These are phyloP conservation scores for Linderniella brevidens DNA, from an alignment of 257 asterid species.

Conservation along the genomic window DNA sequence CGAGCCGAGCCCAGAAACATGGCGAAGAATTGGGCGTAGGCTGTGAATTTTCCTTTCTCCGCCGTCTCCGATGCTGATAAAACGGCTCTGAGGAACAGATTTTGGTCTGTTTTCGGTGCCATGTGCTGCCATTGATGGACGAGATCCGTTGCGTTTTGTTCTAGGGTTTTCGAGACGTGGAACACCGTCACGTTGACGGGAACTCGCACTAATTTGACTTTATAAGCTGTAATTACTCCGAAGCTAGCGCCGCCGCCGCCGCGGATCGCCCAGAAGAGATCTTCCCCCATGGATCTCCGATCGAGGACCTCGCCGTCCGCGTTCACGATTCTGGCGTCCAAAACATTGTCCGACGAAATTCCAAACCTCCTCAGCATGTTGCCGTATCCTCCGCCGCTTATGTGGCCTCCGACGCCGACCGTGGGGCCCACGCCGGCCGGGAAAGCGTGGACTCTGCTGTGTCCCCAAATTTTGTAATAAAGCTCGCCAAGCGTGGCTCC, in stretches of 20 bases:
- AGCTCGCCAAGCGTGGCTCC: slow-evolving; percentile 23
- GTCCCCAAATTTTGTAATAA: slow-evolving; percentile 16
- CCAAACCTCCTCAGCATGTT: slow-evolving; percentile 18
- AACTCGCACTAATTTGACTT: slow-evolving; percentile 14
- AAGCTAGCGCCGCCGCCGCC: slow-evolving; percentile 34
- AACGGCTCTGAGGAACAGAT: slow-evolving; percentile 15
- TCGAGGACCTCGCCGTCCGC: slow-evolving; percentile 16
- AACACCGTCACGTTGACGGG: slow-evolving; percentile 18
- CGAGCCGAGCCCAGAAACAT: slow-evolving; percentile 17
- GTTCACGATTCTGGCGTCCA: slow-evolving; percentile 22
- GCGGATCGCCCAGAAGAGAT: slow-evolving; percentile 25
- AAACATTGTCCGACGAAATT: slow-evolving; percentile 13
- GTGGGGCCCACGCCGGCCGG: slow-evolving; percentile 23
- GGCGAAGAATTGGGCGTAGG: slow-evolving; percentile 11
- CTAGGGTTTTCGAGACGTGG: slow-evolving; percentile 1
- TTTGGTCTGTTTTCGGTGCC: slow-evolving; percentile 11
- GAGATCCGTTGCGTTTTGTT: slow-evolving; percentile 10
- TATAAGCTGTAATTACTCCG: slow-evolving; percentile 18
- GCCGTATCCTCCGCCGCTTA: slow-evolving; percentile 24
- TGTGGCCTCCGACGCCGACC: slow-evolving; percentile 17
- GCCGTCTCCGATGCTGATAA: slow-evolving; percentile 8
- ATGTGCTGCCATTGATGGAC: slow-evolving; percentile 10
- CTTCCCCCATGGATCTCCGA: slow-evolving; percentile 20
- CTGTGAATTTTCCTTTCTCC: background rate
- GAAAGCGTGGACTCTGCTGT: slow-evolving; percentile 17